Percentiles rank a stretch among this genome's conserved stretches.
These are phyloP conservation scores for Phytophthora crassamura DNA, from an alignment of 352 stramenopile species.

Conservation along the genomic window DNA sequence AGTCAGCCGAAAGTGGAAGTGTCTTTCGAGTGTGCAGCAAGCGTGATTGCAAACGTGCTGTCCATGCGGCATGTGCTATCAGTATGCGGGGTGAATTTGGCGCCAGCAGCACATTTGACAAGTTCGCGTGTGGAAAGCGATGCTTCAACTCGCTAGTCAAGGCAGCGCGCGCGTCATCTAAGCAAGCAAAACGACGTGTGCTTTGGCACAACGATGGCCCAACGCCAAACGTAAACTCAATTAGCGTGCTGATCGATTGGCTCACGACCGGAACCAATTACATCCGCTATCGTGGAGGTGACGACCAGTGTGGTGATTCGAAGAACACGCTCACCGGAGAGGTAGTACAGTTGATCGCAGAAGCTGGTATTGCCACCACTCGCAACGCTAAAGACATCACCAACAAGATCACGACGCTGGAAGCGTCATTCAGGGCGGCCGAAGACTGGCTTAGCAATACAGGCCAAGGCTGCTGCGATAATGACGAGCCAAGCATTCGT, in stretches of 20 bases:
- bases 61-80: conserved; percentile 1
- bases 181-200: conserved; percentile 6
- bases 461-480: conserved; percentile 1
- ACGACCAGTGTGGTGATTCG: conserved; percentile 1
- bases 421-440: not conserved
- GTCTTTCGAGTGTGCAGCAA: conserved; percentile 6
- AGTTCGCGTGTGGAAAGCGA: conserved; percentile 4
- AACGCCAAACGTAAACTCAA: conserved; percentile 6
- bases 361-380: not conserved
- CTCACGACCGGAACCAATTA: conserved; percentile 13
- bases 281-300: conserved; percentile 10
- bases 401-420: conserved; percentile 1
- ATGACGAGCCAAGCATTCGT: conserved; percentile 1
- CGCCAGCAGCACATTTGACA: conserved; percentile 3
- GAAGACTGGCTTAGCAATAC: conserved; percentile 5
- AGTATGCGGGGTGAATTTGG: conserved; percentile 7
- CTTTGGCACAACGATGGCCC: conserved; percentile 16
- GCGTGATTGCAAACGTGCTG: not conserved
- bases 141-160: conserved; percentile 19
- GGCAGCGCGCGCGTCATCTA: not conserved
- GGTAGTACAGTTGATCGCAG: not conserved
- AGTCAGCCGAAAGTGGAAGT: not conserved
- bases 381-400: not conserved
- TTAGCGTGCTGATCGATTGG: conserved; percentile 17
- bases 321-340: conserved; percentile 3